Percentiles rank a stretch among this genome's conserved stretches.
Conservation (phyloP, 1,284 basidiomycete species). For the Cryptococcus wingfieldii region DNA sequence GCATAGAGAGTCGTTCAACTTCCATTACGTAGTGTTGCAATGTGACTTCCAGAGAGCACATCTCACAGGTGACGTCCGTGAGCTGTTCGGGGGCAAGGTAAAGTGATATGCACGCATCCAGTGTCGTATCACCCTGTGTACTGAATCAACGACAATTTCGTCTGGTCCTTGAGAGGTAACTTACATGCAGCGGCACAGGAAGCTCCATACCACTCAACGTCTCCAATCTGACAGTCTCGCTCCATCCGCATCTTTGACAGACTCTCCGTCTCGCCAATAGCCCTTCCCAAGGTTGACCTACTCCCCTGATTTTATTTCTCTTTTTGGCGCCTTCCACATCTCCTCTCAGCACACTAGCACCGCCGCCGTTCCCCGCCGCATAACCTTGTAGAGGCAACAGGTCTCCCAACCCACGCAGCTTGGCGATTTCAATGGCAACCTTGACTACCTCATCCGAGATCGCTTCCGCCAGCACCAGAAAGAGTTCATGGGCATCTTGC, state of each 20-base stretch:
- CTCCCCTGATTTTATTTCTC: constrained; percentile 25
- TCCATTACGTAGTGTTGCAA: constrained; percentile 40
- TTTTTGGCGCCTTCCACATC: constrained; percentile 14
- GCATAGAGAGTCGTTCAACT: constrained; percentile 29
- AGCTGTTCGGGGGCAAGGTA: constrained; percentile 51
- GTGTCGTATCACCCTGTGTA: constrained; percentile 41
- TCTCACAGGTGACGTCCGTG: constrained; percentile 50
- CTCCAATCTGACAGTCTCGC: constrained; percentile 43
- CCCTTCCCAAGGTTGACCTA: constrained; percentile 47
- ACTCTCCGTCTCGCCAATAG: constrained; percentile 43
- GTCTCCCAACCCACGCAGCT: constrained; percentile 28
- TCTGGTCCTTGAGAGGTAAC: constrained; percentile 11
- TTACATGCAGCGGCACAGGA: constrained; percentile 39
- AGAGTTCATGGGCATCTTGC: constrained; percentile 94
- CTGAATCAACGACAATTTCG: constrained; percentile 9
- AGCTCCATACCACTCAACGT: constrained; percentile 46
- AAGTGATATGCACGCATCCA: constrained; percentile 49
- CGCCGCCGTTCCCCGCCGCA: constrained; percentile 8
- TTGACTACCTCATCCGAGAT: constrained; percentile 69
- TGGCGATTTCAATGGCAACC: constrained; percentile 37
- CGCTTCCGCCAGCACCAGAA: constrained; percentile 80
- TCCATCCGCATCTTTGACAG: constrained; percentile 44
- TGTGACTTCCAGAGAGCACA: constrained; percentile 49
- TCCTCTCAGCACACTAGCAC: constrained; percentile 1
- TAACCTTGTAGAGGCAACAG: constrained; percentile 29